Evolutionary conservation across 352 stramenopile species (phyloP).

Genomic region (Phytophthora megakarya): DNA sequence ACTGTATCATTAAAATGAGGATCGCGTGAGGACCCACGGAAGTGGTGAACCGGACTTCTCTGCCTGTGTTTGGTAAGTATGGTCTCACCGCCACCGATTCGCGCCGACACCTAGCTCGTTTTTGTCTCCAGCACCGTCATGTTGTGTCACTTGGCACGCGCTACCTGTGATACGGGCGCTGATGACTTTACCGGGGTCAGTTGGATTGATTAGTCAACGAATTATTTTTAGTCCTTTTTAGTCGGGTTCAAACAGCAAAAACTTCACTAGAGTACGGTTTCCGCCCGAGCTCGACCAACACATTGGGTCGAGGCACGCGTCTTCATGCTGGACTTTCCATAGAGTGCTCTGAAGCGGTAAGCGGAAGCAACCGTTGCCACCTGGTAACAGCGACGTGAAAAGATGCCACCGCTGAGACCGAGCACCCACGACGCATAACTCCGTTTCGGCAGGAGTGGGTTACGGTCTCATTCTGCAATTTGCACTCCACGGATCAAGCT

Average conservation of each 20-base stretch:
- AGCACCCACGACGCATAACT: constrained; percentile 4
- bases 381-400: constrained; percentile 10
- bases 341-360: constrained; percentile 21
- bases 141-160: not conserved
- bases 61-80: not conserved
- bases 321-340: constrained; percentile 33
- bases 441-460: not conserved
- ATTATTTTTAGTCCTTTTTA: too few relatives aligned
- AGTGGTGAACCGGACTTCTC: not conserved
- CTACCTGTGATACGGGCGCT: too few relatives aligned
- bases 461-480: constrained; percentile 31
- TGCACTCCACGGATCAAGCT: constrained; percentile 4
- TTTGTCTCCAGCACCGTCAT: not conserved
- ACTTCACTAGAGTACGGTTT: constrained; percentile 21
- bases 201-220: too few relatives aligned
- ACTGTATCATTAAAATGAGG: too few relatives aligned
- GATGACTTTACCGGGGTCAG: too few relatives aligned
- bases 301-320: constrained; percentile 35
- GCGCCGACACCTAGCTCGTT: not conserved
- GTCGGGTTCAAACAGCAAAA: constrained; percentile 32
- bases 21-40: not conserved
- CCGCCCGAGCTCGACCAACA: constrained; percentile 8
- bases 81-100: not conserved
- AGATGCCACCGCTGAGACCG: constrained; percentile 20
- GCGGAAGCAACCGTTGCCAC: not conserved